phyloP scores from a whole-genome alignment of 176 grass and related monocot genomes.

The Lolium perenne region DNA sequence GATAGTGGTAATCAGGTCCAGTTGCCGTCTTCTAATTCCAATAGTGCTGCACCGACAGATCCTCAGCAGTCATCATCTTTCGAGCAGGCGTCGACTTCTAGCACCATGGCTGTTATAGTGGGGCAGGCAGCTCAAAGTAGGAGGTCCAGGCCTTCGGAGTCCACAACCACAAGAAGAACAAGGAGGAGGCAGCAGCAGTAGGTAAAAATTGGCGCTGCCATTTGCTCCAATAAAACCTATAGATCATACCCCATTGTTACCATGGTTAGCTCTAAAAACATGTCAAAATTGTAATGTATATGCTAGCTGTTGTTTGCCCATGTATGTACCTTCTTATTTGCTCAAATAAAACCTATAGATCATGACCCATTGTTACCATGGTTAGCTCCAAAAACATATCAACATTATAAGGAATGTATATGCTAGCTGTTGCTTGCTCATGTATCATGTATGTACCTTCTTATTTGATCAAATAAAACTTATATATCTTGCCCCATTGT shows the following conservation, averaged over 20 bases:
- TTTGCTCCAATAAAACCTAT: constrained; percentile 40
- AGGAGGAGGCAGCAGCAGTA: constrained; percentile 52
- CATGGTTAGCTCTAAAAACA: constrained; percentile 23
- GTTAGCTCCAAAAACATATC: constrained; percentile 15
- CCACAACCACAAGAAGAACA: constrained; percentile 37
- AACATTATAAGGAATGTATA: constrained; percentile 34
- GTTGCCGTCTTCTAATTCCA: not conserved
- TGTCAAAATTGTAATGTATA: constrained; percentile 34
- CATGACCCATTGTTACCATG: not conserved
- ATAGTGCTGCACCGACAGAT: not conserved
- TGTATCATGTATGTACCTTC: constrained; percentile 32
- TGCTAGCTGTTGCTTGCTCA: not conserved
- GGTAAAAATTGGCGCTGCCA: not conserved
- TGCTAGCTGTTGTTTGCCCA: not conserved
- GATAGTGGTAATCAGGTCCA: constrained; percentile 14
- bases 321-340: constrained; percentile 22
- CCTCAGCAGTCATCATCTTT: constrained; percentile 40
- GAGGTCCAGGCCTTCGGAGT: constrained; percentile 28
- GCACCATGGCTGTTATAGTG: constrained; percentile 46
- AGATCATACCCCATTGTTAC: not conserved
- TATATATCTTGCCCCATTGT: not conserved
- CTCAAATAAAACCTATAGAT: not conserved
- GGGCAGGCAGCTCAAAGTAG: constrained; percentile 28
- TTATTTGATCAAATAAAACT: not conserved
- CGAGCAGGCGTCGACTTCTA: constrained; percentile 58